Conservation (phyloP, 176 grass and related monocot species). For the Rhynchospora pubera region DNA sequence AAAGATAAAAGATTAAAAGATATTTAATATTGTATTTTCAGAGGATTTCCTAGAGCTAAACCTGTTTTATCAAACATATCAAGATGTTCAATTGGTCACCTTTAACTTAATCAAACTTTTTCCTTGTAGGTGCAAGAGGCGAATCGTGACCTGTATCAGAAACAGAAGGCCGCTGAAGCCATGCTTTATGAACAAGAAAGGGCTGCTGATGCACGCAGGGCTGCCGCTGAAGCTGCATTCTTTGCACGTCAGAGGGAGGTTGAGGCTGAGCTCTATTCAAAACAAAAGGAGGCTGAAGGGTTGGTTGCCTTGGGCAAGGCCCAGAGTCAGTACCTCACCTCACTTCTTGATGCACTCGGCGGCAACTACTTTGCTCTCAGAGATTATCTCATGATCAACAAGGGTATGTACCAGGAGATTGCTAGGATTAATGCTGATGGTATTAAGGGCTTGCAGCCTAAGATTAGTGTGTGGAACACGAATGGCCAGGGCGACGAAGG, state of each 20-base stretch:
- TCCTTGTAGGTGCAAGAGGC: slow-evolving; percentile 46
- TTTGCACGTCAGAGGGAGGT: slow-evolving; percentile 29
- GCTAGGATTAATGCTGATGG: slow-evolving; percentile 58
- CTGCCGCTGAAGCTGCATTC: slow-evolving; percentile 38
- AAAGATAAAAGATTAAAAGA: not conserved
- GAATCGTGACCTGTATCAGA: slow-evolving; percentile 43
- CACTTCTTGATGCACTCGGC: slow-evolving; percentile 40
- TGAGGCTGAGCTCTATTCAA: slow-evolving; percentile 54
- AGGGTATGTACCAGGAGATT: slow-evolving; percentile 51
- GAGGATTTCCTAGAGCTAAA: too few relatives aligned
- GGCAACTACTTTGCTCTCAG: slow-evolving; percentile 49
- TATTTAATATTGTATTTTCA: not conserved
- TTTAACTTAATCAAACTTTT: not conserved
- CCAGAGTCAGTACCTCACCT: slow-evolving; percentile 29
- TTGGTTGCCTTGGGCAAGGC: slow-evolving; percentile 32
- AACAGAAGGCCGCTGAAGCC: slow-evolving; percentile 52
- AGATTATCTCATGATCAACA: slow-evolving; percentile 63
- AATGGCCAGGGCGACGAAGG: not conserved
- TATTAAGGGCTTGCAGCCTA: slow-evolving; percentile 41
- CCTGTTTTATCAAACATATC: not conserved
- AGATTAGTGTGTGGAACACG: slow-evolving; percentile 68
- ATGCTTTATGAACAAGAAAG: slow-evolving; percentile 48
- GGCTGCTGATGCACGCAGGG: slow-evolving; percentile 33
- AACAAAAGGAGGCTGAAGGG: slow-evolving; percentile 51
- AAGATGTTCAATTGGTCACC: not conserved